Percentiles rank a stretch among this genome's conserved stretches.
Conservation (phyloP, 148 eudicot genomes). For the Fagopyrum esculentum region DNA sequence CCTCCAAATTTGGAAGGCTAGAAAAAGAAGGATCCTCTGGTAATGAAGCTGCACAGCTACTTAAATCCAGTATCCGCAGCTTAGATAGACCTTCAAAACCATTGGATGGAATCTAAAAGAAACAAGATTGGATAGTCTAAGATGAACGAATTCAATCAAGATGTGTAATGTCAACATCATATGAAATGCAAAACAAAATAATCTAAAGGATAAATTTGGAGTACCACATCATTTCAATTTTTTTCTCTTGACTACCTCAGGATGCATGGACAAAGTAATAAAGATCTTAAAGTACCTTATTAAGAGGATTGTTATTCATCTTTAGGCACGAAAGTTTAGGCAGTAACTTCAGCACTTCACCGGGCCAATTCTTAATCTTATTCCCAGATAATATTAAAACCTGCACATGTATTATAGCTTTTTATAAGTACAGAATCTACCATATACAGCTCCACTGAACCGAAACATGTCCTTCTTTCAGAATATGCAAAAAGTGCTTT, state of each 20-base stretch:
- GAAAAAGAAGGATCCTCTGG: constrained; percentile 54
- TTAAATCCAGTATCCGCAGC: constrained; percentile 81
- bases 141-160: constrained; percentile 3
- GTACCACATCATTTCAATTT: not conserved
- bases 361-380: constrained; percentile 93
- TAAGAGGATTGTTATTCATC: constrained; percentile 76
- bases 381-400: constrained; percentile 78
- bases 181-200: not conserved
- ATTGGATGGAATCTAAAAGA: constrained; percentile 53
- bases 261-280: not conserved
- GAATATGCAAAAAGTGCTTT: no score
- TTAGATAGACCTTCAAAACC: constrained; percentile 55
- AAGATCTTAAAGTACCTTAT: constrained; percentile 37
- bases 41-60: constrained; percentile 68
- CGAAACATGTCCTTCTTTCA: no score
- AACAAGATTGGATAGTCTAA: not conserved
- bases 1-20: constrained; percentile 61
- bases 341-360: constrained; percentile 58
- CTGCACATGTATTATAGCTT: constrained; percentile 34
- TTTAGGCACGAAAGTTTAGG: constrained; percentile 71
- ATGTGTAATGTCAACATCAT: not conserved
- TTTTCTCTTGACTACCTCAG: not conserved
- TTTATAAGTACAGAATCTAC: not conserved
- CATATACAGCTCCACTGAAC: not conserved
- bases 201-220: not conserved